These are phyloP conservation scores for Tylopilus sp. DNA, from an alignment of 768 basidiomycete genomes.

Conservation along the genomic window DNA sequence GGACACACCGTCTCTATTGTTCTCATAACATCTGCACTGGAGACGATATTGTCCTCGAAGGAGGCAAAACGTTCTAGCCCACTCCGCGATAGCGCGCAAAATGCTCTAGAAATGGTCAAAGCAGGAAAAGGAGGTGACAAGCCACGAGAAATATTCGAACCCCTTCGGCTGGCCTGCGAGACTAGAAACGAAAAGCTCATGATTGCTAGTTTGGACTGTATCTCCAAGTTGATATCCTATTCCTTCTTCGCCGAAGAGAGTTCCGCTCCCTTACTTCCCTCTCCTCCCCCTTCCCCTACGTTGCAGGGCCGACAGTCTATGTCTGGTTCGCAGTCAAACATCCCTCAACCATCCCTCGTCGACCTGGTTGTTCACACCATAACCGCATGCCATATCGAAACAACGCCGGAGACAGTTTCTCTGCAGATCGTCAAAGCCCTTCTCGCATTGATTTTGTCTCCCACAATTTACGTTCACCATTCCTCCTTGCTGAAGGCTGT, in stretches of 20 bases:
- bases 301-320: slow-evolving; percentile 41
- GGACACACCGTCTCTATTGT: slow-evolving; percentile 77
- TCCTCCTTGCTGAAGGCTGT: slow-evolving; percentile 94
- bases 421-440: slow-evolving; percentile 96
- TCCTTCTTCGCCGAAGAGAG: slow-evolving; percentile 87
- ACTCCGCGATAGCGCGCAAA: slow-evolving; percentile 80
- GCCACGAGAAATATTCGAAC: slow-evolving; percentile 90
- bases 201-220: slow-evolving; percentile 96
- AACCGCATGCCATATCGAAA: slow-evolving; percentile 85
- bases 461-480: slow-evolving; percentile 87
- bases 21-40: slow-evolving; percentile 79
- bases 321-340: slow-evolving; percentile 44
- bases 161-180: slow-evolving; percentile 95
- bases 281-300: slow-evolving; percentile 75
- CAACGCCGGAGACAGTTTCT: slow-evolving; percentile 85
- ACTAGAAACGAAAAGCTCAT: slow-evolving; percentile 90
- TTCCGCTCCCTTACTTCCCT: slow-evolving; percentile 45
- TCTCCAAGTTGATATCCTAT: slow-evolving; percentile 95
- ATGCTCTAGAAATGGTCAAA: slow-evolving; percentile 78
- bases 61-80: slow-evolving; percentile 81
- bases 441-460: slow-evolving; percentile 82
- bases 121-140: slow-evolving; percentile 69
- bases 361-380: slow-evolving; percentile 95
- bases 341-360: slow-evolving; percentile 72
- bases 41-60: slow-evolving; percentile 81